Base-by-base conservation (phyloP, 345 rosid species). In the Ricinus communis region DNA sequence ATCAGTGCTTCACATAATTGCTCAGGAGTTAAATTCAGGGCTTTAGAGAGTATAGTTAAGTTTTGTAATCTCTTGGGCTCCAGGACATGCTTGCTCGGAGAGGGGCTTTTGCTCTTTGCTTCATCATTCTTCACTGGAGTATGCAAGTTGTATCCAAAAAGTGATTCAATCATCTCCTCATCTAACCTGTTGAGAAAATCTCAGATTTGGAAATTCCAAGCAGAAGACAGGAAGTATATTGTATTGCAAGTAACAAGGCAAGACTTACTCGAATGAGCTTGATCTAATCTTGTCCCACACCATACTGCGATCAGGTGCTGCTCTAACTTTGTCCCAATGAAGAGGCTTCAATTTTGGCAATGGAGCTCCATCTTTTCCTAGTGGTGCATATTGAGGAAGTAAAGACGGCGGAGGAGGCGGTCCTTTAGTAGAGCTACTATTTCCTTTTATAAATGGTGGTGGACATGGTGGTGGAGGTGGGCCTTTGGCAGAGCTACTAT, bases 311-410 rank as follows among this genome's bases (percentile, higher is more conserved):
- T 95, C 98, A 5, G 96, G 90, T 67, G 88, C 80, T 56, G 98
- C 98, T 79, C 97, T 93, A n/a, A 95, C 99, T 85, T 92, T 95
- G 89, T 95, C 98, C 99, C 99, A 95, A 4, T 95, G 99, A 69
- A 95, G 98, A 5, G 99, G 99, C 85, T 95, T 95, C 77, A 95
- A 57, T 80, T 95, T 95, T 59, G 99, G 87, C 45, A 95, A 70
- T 57, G 93, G 88, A 36, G 77, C 64, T 83, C 98, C 96, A 58
- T 89, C 91, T 83, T 89, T 93, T 6, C 96, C 91, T 55, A 75
- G 4, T 8, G 90, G 81, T 19, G 81, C 64, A 62, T 71, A 71
- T 14, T 66, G 84, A 65, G 87, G 75, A 68, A 82, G 70, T n/a
- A 69, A 84, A 41, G 88, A 77, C 65, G 94, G 88, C 12, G 91